Percentiles rank a stretch among this genome's conserved stretches.
Conservation (phyloP, 1,284 basidiomycete genomes). For the Lentinus polychrous region DNA sequence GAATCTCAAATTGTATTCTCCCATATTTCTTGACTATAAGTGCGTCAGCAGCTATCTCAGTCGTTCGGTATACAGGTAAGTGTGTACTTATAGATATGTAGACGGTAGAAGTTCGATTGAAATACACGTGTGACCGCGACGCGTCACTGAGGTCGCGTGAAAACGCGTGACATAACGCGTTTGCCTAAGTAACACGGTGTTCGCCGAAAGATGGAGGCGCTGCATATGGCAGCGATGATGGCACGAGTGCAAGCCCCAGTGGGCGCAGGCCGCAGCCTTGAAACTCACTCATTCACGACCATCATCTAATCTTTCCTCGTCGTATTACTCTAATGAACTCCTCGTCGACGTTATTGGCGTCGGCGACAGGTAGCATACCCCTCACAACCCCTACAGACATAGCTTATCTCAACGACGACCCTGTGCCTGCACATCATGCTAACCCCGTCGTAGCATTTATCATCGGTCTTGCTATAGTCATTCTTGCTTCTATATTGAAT, state of each 20-base stretch:
- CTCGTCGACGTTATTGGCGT: neutral
- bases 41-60: too few species aligned
- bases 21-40: slow-evolving; percentile 23
- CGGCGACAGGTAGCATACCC: neutral
- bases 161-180: slow-evolving; percentile 7
- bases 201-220: neutral
- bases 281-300: neutral
- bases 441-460: slow-evolving; percentile 70
- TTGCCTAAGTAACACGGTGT: neutral
- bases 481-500: slow-evolving; percentile 74
- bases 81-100: too few species aligned
- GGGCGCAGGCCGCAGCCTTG: too few species aligned
- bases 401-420: neutral
- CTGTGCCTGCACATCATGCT: slow-evolving; percentile 32
- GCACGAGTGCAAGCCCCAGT: too few species aligned
- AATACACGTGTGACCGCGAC: neutral
- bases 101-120: too few species aligned
- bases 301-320: neutral
- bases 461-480: slow-evolving; percentile 73
- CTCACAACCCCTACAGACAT: neutral
- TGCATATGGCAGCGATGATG: neutral
- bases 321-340: neutral
- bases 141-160: neutral
- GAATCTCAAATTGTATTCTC: slow-evolving; percentile 46
- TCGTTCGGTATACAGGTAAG: too few species aligned